Conservation (phyloP, 805 yeast species). For the Torulaspora indica region DNA sequence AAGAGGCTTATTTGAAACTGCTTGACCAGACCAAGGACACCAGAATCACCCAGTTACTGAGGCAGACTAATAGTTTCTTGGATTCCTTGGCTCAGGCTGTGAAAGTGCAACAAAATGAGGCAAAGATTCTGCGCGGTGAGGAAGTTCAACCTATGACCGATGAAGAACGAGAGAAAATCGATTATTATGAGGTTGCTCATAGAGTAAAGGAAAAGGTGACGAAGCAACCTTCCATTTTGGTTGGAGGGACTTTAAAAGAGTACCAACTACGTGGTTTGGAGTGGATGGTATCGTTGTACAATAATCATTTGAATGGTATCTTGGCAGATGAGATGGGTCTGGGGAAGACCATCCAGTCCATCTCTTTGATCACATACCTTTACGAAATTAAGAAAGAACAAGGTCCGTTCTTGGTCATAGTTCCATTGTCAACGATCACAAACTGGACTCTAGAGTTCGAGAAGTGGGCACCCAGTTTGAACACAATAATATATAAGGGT, state of each 20-base stretch:
- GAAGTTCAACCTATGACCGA: slow-evolving; percentile 38
- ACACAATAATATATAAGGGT: slow-evolving; percentile 71
- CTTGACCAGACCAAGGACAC: slow-evolving; percentile 84
- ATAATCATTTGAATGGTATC: slow-evolving; percentile 94
- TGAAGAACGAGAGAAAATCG: slow-evolving; percentile 63
- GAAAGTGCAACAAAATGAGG: slow-evolving; percentile 59
- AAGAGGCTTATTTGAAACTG: slow-evolving; percentile 78
- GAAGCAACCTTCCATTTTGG: slow-evolving; percentile 62
- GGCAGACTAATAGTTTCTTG: slow-evolving; percentile 73
- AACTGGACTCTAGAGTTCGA: slow-evolving; percentile 85
- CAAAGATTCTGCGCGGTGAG: slow-evolving; percentile 32
- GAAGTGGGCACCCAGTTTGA: slow-evolving; percentile 81
- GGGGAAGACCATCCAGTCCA: slow-evolving; percentile 90
- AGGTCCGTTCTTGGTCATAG: slow-evolving; percentile 73
- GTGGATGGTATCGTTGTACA: slow-evolving; percentile 97
- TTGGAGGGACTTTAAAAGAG: slow-evolving; percentile 77
- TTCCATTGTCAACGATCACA: slow-evolving; percentile 77
- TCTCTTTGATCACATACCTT: slow-evolving; percentile 66
- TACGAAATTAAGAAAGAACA: slow-evolving; percentile 60
- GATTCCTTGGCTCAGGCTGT: slow-evolving; percentile 77
- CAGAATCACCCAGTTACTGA: slow-evolving; percentile 76
- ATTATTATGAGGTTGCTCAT: slow-evolving; percentile 81
- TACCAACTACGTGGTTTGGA: slow-evolving; percentile 89
- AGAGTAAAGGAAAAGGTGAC: slow-evolving; percentile 60
- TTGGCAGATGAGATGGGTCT: slow-evolving; percentile 99